phyloP scores from a whole-genome alignment of 495 filamentous ascomycete genomes.

The Xylaria telfairii region DNA sequence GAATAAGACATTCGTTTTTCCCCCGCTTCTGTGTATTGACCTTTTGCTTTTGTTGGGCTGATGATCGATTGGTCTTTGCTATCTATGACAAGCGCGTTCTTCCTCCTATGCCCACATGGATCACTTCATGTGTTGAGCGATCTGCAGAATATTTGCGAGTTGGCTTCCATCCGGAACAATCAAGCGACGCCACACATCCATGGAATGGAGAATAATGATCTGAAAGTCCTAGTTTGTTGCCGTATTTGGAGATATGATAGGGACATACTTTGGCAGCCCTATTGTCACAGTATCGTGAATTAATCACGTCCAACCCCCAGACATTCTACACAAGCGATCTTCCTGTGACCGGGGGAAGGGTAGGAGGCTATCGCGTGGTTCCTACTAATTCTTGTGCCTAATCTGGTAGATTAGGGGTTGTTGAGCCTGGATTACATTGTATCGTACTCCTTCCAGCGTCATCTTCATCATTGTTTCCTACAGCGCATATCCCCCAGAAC shows the following conservation, averaged over 20 bases:
- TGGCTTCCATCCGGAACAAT: not conserved
- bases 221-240: not conserved
- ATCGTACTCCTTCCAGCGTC: no score
- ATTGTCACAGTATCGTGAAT: not conserved
- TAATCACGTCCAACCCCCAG: not conserved
- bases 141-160: not conserved
- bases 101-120: not conserved
- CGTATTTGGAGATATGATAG: not conserved
- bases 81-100: no score
- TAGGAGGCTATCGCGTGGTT: no score
- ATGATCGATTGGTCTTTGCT: no score
- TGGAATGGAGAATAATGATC: not conserved
- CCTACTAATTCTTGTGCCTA: no score
- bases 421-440: no score
- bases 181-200: not conserved
- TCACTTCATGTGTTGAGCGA: not conserved
- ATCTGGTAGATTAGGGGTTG: no score
- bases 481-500: no score
- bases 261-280: not conserved
- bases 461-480: no score
- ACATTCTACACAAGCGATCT: not conserved
- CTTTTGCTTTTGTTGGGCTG: no score
- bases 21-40: no score
- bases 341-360: no score
- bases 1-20: not conserved